Conservation (phyloP, 1,284 basidiomycete genomes). For the Microbotryum lychnidis-dioicae region DNA sequence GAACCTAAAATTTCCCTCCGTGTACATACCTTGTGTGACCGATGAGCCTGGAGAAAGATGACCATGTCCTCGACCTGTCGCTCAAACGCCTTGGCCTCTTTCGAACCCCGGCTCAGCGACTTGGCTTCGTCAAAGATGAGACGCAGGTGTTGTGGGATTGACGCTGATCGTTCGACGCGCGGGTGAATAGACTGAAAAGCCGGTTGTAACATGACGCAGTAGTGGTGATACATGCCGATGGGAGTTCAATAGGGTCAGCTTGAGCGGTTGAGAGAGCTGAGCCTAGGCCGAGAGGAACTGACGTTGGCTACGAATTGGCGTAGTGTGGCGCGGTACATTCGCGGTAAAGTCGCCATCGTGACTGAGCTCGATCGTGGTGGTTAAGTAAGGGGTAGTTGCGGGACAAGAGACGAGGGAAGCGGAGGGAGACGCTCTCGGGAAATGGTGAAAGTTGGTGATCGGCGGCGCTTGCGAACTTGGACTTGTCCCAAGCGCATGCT, state of each 20-base stretch:
- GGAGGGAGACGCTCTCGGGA: too few relatives aligned
- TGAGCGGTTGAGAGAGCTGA: too few relatives aligned
- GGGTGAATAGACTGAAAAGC: conserved; percentile 23
- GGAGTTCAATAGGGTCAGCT: not conserved
- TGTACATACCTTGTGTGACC: conserved; percentile 26
- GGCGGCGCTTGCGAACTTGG: too few relatives aligned
- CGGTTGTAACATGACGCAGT: too few relatives aligned
- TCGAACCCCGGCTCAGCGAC: conserved; percentile 1
- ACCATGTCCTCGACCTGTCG: conserved; percentile 25
- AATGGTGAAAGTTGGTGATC: too few relatives aligned
- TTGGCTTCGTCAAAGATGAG: conserved; percentile 19
- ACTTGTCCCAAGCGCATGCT: too few relatives aligned
- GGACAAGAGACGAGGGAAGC: too few relatives aligned
- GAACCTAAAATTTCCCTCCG: not conserved
- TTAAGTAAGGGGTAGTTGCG: too few relatives aligned
- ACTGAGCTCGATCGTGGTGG: too few relatives aligned
- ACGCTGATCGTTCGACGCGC: conserved; percentile 15
- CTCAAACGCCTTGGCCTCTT: conserved; percentile 5
- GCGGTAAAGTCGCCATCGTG: conserved; percentile 12
- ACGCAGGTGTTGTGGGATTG: conserved; percentile 20
- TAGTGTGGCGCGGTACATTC: conserved; percentile 22
- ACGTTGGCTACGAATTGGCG: conserved; percentile 29
- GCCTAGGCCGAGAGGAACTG: not conserved
- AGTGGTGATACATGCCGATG: not conserved
- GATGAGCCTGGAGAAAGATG: conserved; percentile 21